A percentile compares a stretch with the other conserved stretches of the same genome.
Evolutionary conservation across 768 basidiomycete species (phyloP).

Genomic region (Tricholoma sp.): DNA sequence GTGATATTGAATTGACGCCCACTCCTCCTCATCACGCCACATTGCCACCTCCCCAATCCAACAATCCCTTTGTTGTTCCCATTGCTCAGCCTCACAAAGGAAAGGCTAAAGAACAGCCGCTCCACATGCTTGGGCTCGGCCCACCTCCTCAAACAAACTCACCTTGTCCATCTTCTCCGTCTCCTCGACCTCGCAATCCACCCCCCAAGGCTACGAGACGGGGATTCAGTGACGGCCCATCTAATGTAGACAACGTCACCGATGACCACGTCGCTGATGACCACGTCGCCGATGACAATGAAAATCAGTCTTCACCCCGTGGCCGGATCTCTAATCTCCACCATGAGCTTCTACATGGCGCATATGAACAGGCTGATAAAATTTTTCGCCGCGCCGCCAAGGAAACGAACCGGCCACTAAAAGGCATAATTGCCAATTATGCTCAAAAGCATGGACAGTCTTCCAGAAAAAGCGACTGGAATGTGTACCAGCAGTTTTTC

Average conservation of each 20-base stretch:
- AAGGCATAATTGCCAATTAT: background rate
- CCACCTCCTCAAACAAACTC: background rate
- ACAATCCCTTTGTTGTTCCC: background rate
- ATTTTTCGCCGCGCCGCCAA: background rate
- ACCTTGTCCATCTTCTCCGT: background rate
- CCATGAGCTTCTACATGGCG: background rate
- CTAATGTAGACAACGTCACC: background rate
- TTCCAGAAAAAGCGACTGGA: background rate
- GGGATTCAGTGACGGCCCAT: background rate
- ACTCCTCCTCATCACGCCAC: background rate
- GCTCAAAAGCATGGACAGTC: background rate
- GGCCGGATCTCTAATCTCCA: background rate
- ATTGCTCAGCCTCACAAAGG: background rate
- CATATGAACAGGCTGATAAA: background rate
- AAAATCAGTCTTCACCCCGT: background rate
- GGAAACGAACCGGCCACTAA: background rate
- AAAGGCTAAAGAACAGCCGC: background rate
- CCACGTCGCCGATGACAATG: background rate
- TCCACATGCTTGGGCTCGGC: background rate
- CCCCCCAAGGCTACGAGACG: background rate
- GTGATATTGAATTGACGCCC: background rate
- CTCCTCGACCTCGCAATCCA: background rate
- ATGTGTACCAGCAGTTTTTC: background rate
- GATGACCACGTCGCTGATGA: too few species aligned
- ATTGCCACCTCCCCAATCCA: background rate